Evolutionary conservation across 2,329 filamentous ascomycete species (phyloP).

Genomic region (Fusarium torulosum): DNA sequence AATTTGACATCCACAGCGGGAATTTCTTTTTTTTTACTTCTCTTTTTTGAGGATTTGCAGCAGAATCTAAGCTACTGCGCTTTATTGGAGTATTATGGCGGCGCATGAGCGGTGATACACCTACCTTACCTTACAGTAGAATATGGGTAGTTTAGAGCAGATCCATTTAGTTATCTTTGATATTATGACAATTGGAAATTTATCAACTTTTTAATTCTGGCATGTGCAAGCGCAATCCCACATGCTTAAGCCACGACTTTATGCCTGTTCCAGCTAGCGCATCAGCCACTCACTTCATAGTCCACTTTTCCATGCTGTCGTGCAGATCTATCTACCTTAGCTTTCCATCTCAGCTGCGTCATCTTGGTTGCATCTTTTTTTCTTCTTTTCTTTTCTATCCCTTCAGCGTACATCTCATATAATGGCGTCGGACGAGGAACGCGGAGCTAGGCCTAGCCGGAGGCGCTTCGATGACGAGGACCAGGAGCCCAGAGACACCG

Average conservation of each 20-base stretch:
- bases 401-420: neutral
- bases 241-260: conserved; percentile 19
- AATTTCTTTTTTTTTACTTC: conserved; percentile 28
- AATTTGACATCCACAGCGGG: conserved; percentile 34
- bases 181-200: conserved; percentile 35
- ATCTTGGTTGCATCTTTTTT: conserved; percentile 15
- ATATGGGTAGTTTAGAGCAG: conserved; percentile 24
- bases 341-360: conserved; percentile 25
- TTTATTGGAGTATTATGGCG: conserved; percentile 35
- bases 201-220: conserved; percentile 30
- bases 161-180: conserved; percentile 29
- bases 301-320: conserved; percentile 22
- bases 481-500: conserved; percentile 30
- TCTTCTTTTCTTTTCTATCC: neutral
- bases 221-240: conserved; percentile 30
- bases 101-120: conserved; percentile 28
- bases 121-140: conserved; percentile 5
- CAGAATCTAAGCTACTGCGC: conserved; percentile 11
- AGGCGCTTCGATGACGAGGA: conserved; percentile 41
- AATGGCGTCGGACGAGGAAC: conserved; percentile 50
- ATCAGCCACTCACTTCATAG: conserved; percentile 18
- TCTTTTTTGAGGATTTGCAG: conserved; percentile 14
- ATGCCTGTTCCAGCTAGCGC: conserved; percentile 5
- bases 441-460: conserved; percentile 26
- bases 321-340: conserved; percentile 34